Percentiles rank a stretch among this genome's conserved stretches.
phyloP scores from a whole-genome alignment of 75 land plant genomes.

The Isoetes taiwanensis region DNA sequence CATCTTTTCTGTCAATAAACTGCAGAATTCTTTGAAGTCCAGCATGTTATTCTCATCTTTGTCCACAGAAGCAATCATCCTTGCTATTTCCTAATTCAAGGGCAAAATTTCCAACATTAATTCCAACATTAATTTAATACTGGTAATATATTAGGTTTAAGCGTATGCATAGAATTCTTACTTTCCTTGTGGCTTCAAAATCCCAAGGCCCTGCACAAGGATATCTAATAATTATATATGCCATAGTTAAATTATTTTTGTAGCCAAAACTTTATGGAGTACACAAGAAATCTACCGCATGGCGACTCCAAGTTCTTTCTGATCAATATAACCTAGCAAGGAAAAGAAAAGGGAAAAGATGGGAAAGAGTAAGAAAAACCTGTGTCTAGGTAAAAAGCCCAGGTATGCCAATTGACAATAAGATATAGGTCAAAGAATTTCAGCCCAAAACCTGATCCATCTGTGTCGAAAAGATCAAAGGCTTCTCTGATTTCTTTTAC shows the following conservation, averaged over 20 bases:
- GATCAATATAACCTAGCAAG: not conserved
- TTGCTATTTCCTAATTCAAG: not conserved
- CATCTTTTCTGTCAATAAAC: not conserved
- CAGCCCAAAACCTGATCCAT: conserved; percentile 86
- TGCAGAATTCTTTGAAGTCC: not conserved
- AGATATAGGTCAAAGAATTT: too few species aligned
- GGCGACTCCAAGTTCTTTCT: not conserved
- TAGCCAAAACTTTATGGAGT: too few species aligned
- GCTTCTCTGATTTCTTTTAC: conserved; percentile 90
- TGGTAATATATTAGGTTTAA: too few species aligned
- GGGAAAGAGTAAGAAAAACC: too few species aligned
- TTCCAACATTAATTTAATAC: too few species aligned
- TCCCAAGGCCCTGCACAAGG: not conserved
- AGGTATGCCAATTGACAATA: too few species aligned
- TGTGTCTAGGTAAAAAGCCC: too few species aligned
- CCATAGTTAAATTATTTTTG: not conserved
- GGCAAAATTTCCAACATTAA: too few species aligned
- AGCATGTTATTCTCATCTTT: not conserved
- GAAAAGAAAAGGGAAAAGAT: not conserved
- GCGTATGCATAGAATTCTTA: too few species aligned
- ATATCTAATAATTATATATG: too few species aligned
- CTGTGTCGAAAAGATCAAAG: conserved; percentile 93
- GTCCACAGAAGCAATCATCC: conserved; percentile 2
- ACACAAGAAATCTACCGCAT: not conserved
- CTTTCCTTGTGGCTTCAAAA: not conserved